Evolutionary conservation across 2,329 filamentous ascomycete genomes (phyloP), one percentile per base, ranked within the genome.

Genomic region (Emmonsiellopsis sp.): DNA sequence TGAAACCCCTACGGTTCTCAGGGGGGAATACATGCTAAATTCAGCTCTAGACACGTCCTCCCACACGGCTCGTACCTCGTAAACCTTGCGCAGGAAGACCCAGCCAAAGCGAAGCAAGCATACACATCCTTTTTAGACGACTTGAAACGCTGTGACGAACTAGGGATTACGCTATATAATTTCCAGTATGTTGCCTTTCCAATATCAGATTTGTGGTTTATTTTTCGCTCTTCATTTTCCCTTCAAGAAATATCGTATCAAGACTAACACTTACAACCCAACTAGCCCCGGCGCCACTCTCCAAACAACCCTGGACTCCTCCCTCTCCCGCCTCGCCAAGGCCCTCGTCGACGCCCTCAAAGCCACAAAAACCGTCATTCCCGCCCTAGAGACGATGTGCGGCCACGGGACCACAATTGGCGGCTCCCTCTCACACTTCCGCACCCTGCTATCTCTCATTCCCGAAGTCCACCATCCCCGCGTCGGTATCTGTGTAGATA

Each of bases 51-150:
- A 57, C 85, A 89, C 71, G 81, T 90, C 63, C 82, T 98, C 1
- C 93, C 93, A 0, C 93, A 98, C 67, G 93, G 93, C 35, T 95
- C 89, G 1, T 98, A 98, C 68, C 85, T 98, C 7, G 90, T 98
- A 64, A 98, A 98, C 66, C 82, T 98, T 5, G 93, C 93, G 0
- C 89, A 95, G 65, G 79, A 83, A 4, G 91, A 97, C 64, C 69
- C 80, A 30, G 79, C 78, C 40, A 94, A 95, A 68, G 88, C 90
- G 1, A 79, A 83, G 50, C 90, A 97, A 73, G 91, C 91, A 1
- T 96, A 95, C 66, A 79, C 76, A 40, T 82, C 83, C 54, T 98
- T 98, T 69, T 65, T 95, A 13, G 91, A 98, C 62, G 93, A 98
- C 67, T 77, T 98, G 1, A 75, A 81, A 50, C 83, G 93, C 8